Evolutionary conservation across 495 filamentous ascomycete genomes (phyloP).

Genomic region (Parachaetomium inaequale): DNA sequence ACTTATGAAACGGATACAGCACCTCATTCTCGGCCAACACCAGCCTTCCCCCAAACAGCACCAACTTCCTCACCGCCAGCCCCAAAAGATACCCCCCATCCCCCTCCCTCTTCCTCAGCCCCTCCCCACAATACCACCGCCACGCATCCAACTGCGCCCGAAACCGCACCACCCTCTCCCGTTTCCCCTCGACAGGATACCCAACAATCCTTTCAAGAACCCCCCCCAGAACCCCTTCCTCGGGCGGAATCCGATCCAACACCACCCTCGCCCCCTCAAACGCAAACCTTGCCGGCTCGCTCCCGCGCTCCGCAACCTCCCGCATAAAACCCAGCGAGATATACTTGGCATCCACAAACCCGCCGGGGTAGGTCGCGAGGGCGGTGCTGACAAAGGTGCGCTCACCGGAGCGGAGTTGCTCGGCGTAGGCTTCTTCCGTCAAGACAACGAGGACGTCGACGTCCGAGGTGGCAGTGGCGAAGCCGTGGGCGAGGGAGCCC

Average conservation of each 20-base stretch:
- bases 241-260: no score
- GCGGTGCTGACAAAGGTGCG: constrained; percentile 13
- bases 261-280: constrained; percentile 7
- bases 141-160: constrained; percentile 24
- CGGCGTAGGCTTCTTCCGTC: constrained; percentile 19
- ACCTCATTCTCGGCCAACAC: constrained; percentile 25
- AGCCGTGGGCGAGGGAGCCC: constrained; percentile 29
- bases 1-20: constrained; percentile 30
- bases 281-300: constrained; percentile 27
- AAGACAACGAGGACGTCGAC: constrained; percentile 27
- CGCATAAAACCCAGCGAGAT: constrained; percentile 20
- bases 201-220: no score
- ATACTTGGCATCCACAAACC: constrained; percentile 29
- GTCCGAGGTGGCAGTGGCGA: constrained; percentile 18
- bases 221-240: no score
- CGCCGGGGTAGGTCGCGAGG: constrained; percentile 22
- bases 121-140: constrained; percentile 22
- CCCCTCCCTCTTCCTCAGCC: constrained; percentile 10
- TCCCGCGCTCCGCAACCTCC: constrained; percentile 19
- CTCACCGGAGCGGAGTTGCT: constrained; percentile 9
- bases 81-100: constrained; percentile 18
- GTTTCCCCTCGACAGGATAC: constrained; percentile 19
- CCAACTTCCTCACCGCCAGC: constrained; percentile 22
- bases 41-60: constrained; percentile 26
- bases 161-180: constrained; percentile 17